These are phyloP conservation scores for Lasiosphaeria ovina DNA, from an alignment of 495 filamentous ascomycete species.

Conservation along the genomic window DNA sequence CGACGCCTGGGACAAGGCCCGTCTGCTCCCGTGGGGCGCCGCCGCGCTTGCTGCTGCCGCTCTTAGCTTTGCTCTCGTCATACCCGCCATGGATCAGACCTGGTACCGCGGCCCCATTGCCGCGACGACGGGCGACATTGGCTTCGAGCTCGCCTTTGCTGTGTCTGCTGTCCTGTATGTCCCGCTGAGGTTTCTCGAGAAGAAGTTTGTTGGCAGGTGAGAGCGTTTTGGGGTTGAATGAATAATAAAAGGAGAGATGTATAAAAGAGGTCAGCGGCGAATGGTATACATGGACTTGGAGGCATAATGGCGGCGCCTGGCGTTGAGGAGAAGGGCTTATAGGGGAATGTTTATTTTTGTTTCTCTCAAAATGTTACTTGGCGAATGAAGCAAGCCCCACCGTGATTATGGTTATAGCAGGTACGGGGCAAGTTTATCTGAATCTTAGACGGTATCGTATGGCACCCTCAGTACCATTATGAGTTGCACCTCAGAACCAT, in stretches of 20 bases:
- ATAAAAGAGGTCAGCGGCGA: too few species aligned
- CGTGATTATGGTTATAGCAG: too few species aligned
- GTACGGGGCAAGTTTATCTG: too few species aligned
- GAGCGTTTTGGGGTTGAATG: not conserved
- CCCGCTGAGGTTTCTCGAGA: constrained; percentile 42
- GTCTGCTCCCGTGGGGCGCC: constrained; percentile 44
- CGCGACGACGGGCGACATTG: constrained; percentile 54
- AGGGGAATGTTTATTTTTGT: too few species aligned
- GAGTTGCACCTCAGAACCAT: too few species aligned
- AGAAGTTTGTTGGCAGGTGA: constrained; percentile 26
- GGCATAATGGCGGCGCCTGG: too few species aligned
- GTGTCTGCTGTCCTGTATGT: constrained; percentile 49
- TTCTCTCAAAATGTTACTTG: too few species aligned
- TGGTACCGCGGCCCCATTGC: constrained; percentile 58
- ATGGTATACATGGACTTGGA: too few species aligned
- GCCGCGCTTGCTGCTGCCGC: constrained; percentile 42
- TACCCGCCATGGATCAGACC: constrained; percentile 55
- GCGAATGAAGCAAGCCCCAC: too few species aligned
- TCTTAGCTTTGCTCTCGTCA: constrained; percentile 45
- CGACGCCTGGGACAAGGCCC: constrained; percentile 47
- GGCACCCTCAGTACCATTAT: too few species aligned
- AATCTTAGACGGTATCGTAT: too few species aligned
- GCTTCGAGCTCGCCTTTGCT: constrained; percentile 56
- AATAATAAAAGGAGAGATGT: not conserved
- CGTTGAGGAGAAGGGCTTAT: too few species aligned